Evolutionary conservation across 164 flowering plant species (phyloP), one percentile per base, ranked within the genome.

Genomic region (Tetracentron sinense): DNA sequence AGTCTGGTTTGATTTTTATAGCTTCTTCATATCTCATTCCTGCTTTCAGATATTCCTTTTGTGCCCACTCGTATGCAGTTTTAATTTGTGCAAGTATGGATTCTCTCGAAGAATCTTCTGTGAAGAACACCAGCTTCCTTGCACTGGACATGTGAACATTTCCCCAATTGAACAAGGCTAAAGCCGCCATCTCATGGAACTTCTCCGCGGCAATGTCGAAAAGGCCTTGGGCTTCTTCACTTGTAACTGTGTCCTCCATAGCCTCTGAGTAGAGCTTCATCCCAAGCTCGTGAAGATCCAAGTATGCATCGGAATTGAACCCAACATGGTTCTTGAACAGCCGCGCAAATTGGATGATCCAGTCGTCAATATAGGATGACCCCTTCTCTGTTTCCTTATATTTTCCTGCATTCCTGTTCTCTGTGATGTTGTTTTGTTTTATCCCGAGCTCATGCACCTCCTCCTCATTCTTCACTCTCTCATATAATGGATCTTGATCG

Each of bases 121-220:
- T 19, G 28, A 81, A 70, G 65, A 60, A 66, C 10, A 84, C 79
- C 63, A 62, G 78, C 73, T 84, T 93, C 70, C 89, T 82, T 28
- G 95, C 94, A 64, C 78, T 81, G 16, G n/a, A n/a, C n/a, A n/a
- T n/a, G n/a, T n/a, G n/a, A n/a, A n/a, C n/a, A n/a, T n/a, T n/a
- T n/a, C n/a, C n/a, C n/a, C n/a, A n/a, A n/a, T n/a, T n/a, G n/a
- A n/a, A n/a, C n/a, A n/a, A n/a, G n/a, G n/a, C n/a, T 92, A 78
- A 85, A 93, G 85, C 78, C 85, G 89, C 62, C 91, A 90, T 82
- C 65, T 93, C 96, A 58, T 87, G 94, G 65, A 93, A 93, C 70
- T 81, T 83, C 21, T 76, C 84, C 31, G 83, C 82, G 42, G 97
- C 98, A 31, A 60, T 63, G 25, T 75, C 76, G 56, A 93, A 90